Conservation (phyloP, 2,329 filamentous ascomycete genomes). For the Sporothrix phasma region DNA sequence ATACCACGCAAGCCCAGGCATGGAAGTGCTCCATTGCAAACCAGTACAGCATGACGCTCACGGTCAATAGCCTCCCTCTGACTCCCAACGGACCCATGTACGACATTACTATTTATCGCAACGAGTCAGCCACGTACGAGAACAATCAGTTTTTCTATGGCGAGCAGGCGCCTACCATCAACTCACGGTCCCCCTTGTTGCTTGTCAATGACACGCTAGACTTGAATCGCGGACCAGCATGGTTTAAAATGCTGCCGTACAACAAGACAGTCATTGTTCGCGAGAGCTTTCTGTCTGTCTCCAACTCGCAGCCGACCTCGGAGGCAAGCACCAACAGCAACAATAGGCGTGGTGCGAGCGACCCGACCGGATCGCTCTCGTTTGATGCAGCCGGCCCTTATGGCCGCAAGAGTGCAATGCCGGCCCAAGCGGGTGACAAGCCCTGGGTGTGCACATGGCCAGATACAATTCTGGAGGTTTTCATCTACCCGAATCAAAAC, state of each 20-base stretch:
- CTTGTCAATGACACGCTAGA: constrained; percentile 46
- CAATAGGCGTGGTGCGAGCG: constrained; percentile 20
- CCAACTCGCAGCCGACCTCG: constrained; percentile 13
- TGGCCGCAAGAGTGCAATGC: constrained; percentile 29
- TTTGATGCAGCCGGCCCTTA: constrained; percentile 19
- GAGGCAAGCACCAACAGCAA: neutral
- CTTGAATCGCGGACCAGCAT: constrained; percentile 41
- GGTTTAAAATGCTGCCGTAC: constrained; percentile 39
- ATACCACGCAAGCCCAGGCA: constrained; percentile 43
- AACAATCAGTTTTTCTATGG: constrained; percentile 39
- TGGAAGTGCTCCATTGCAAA: constrained; percentile 53
- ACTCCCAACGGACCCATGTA: constrained; percentile 28
- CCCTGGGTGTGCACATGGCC: constrained; percentile 53
- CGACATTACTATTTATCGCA: constrained; percentile 31
- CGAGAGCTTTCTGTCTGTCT: constrained; percentile 30
- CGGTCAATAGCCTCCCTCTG: constrained; percentile 27
- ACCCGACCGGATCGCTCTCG: neutral
- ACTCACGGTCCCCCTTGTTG: constrained; percentile 29
- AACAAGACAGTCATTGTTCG: constrained; percentile 48
- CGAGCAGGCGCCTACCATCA: constrained; percentile 41
- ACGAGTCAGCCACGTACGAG: constrained; percentile 28
- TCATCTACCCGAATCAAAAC: constrained; percentile 47
- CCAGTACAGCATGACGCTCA: constrained; percentile 31
- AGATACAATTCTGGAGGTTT: constrained; percentile 43
- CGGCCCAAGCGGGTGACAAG: constrained; percentile 37